phyloP scores from a whole-genome alignment of 73 alveolate species.

The Paramecium biaurelia region DNA sequence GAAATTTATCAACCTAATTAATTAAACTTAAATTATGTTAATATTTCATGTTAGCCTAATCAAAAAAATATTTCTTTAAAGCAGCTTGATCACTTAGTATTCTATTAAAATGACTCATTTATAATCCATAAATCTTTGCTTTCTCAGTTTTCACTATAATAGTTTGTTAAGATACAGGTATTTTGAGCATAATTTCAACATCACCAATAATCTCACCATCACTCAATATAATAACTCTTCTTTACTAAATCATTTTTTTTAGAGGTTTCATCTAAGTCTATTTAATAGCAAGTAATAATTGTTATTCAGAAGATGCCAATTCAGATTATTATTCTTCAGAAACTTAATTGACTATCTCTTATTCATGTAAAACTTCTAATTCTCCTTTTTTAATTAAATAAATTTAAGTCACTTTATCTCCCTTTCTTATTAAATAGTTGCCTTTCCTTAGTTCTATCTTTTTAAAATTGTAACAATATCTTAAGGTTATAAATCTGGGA shows the following conservation, averaged over 20 bases:
- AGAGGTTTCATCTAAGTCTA: slow-evolving; percentile 11
- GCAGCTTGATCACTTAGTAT: background rate
- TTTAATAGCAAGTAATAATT: slow-evolving; percentile 22
- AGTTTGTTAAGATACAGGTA: background rate
- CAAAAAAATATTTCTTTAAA: background rate
- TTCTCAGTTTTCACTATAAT: background rate
- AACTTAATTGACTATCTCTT: background rate
- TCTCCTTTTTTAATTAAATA: slow-evolving; percentile 29
- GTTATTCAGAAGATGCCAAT: background rate
- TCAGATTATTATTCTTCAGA: background rate
- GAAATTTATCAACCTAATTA: background rate
- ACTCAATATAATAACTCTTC: background rate
- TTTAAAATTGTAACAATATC: slow-evolving; percentile 44
- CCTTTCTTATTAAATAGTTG: background rate
- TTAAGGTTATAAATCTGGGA: background rate
- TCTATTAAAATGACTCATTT: slow-evolving; percentile 27
- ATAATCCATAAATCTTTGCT: background rate
- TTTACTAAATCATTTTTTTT: background rate
- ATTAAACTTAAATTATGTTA: background rate
- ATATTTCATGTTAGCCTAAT: background rate
- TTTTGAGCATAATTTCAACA: slow-evolving; percentile 17
- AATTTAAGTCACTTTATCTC: slow-evolving; percentile 10
- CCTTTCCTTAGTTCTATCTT: slow-evolving; percentile 40
- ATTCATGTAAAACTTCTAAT: background rate
- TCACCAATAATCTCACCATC: slow-evolving; percentile 26